Evolutionary conservation across 306 rosid species (phyloP), one percentile per base, ranked within the genome.

Genomic region (Acmispon strigosus): DNA sequence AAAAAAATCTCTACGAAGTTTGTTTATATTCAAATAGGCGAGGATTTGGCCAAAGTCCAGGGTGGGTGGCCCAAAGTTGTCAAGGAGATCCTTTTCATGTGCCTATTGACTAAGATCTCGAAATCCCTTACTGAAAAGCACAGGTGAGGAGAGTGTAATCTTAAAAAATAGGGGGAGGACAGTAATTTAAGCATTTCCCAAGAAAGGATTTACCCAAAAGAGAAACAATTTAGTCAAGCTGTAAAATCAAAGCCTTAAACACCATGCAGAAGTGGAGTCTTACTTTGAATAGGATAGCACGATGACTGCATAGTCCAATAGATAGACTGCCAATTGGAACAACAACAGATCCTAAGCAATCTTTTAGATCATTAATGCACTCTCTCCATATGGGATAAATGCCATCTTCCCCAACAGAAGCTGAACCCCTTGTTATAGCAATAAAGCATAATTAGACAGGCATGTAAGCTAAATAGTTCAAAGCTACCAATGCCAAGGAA

Each of bases 301-400:
- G 99, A 84, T 95, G 99, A 77, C 97, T 87, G 84, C 99, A 95
- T 50, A 87, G 92, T 84, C 99, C 99, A 58, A 85, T 72, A 27
- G 97, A 87, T 51, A 95, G 86, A 82, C 96, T 87, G 76, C 99
- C 96, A 67, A 95, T 81, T 24, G 97, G 99, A 85, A 95, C 75
- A 67, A 91, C 99, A 70, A 95, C 91, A 66, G 97, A 91, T 72
- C 96, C 93, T 80, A 91, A 81, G 85, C 93, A 84, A 60, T 87
- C 89, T 86, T 88, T 91, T 57, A 89, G 85, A 66, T 89, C 90
- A 80, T 84, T 81, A 62, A 88, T 91, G 87, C 90, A 83, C 76
- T 86, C 96, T 64, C 81, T 89, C 99, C 97, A 91, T 49, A 74
- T 60, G 76, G 97, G 74, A 66, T 84, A 51, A 63, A 91, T 66